Percentiles rank a stretch among this genome's conserved stretches.
phyloP scores from a whole-genome alignment of 192 early-diverging fungal species.

The Coemansia interrupta region DNA sequence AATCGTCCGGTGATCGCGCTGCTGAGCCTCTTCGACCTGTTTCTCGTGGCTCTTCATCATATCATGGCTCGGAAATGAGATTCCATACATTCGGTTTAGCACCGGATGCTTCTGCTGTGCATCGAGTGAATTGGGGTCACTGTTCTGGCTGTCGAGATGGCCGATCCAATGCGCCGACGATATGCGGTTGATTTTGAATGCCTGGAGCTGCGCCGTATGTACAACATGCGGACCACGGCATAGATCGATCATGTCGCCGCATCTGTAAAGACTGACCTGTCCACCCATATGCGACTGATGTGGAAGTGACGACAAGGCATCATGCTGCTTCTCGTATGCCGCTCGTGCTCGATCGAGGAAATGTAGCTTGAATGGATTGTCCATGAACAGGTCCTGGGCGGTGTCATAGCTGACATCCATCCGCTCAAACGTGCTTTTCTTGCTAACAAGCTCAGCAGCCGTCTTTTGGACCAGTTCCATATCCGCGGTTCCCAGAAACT shows the following conservation, averaged over 20 bases:
- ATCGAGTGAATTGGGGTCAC: too few species aligned
- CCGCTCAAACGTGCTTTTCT: conserved; percentile 62
- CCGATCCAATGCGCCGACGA: conserved; percentile 63
- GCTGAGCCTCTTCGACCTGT: conserved; percentile 49
- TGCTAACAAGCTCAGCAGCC: conserved; percentile 53
- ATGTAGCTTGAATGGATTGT: conserved; percentile 74
- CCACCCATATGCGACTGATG: too few species aligned
- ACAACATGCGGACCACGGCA: conserved; percentile 75
- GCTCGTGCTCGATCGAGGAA: conserved; percentile 49
- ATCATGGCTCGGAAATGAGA: conserved; percentile 59
- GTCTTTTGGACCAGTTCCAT: conserved; percentile 51
- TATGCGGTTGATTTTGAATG: conserved; percentile 56
- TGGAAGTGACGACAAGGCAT: too few species aligned
- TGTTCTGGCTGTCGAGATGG: conserved; percentile 7
- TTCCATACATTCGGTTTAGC: conserved; percentile 69
- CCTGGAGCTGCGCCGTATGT: conserved; percentile 60
- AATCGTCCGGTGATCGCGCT: conserved; percentile 66
- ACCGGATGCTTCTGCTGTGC: conserved; percentile 51
- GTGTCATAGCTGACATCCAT: conserved; percentile 58
- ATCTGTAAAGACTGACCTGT: conserved; percentile 63
- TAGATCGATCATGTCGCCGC: conserved; percentile 71
- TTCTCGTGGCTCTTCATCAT: conserved; percentile 57
- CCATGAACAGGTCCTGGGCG: conserved; percentile 63
- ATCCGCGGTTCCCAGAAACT: conserved; percentile 56
- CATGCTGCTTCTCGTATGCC: not conserved